Base-by-base conservation (phyloP, 345 rosid genomes). In the Salix purpurea region DNA sequence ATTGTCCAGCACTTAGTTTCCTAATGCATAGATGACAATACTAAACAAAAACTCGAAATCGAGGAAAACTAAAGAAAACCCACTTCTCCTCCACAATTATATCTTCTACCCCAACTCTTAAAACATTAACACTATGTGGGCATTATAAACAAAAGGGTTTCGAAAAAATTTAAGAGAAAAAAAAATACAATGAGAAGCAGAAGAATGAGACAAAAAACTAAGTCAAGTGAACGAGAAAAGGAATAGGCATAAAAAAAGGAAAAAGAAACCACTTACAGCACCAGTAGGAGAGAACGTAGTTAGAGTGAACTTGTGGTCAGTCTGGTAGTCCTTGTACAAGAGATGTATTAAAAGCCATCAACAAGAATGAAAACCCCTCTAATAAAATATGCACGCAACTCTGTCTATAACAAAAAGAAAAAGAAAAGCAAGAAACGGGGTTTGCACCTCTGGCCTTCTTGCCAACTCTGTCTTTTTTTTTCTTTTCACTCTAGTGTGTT, bases 321-420 rank as follows among this genome's bases (percentile, higher is more conserved):
- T 87, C 87, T 94, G 98, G 83, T 94, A 92, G 74, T 94, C 97
- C 92, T 79, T 96, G 95, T 91, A 87, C 34, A 94, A 83, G 74
- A 92, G 95, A 91, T 96, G 98, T 95, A 73, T 28, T 37, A 52
- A 44, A 73, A 56, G 77, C 75, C 67, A 40, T 72, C 23, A 78
- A 67, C 44, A 32, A 21, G 1, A 68, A 69, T 67, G 24, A 54
- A 21, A 21, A 54, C 7, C 11, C 60, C 24, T 54, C 24, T 9
- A 54, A 54, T 54, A 54, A 54, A 32, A 54, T 54, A 54, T 54
- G 7, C 12, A 54, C 7, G 24, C 60, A 5, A 19, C 23, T 19
- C 3, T 19, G 58, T 19, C 7, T 19, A 52, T 6, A 52, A 19
- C 23, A 19, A 19, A 52, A 52, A 52, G 9, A 52, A 52, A 7